Evolutionary conservation across 2,329 filamentous ascomycete species (phyloP).

Genomic region (Hortaea sp.): DNA sequence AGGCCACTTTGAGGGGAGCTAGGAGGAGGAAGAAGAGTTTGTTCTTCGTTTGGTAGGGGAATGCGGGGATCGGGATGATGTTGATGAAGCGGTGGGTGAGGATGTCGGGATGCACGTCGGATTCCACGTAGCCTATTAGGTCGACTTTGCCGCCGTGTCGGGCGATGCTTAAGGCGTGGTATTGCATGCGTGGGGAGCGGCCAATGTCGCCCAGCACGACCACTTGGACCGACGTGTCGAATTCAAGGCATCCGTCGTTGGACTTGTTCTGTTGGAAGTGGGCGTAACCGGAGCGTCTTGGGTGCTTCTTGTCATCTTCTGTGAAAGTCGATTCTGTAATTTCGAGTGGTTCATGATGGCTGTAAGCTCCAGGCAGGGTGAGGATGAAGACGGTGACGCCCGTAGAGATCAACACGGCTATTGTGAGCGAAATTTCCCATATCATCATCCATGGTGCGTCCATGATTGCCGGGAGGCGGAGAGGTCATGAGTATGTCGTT

Average conservation of each 20-base stretch:
- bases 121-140: conserved; percentile 83
- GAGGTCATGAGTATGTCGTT: background rate
- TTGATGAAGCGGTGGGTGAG: conserved; percentile 57
- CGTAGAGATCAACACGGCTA: conserved; percentile 34
- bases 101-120: conserved; percentile 69
- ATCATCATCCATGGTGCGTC: conserved; percentile 14
- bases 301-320: conserved; percentile 16
- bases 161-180: conserved; percentile 87
- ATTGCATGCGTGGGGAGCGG: conserved; percentile 94
- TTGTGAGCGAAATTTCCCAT: conserved; percentile 29
- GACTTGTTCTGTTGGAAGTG: conserved; percentile 18
- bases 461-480: background rate
- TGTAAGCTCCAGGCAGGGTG: conserved; percentile 44
- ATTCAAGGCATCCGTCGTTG: conserved; percentile 18
- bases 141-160: conserved; percentile 71
- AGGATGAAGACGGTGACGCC: conserved; percentile 40
- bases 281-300: conserved; percentile 21
- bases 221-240: conserved; percentile 57
- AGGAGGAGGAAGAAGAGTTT: conserved; percentile 66
- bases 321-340: conserved; percentile 19
- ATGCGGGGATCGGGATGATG: conserved; percentile 58
- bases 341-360: conserved; percentile 24
- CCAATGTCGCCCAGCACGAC: conserved; percentile 93
- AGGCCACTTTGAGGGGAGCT: conserved; percentile 75
- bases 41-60: conserved; percentile 60